Base-by-base conservation (phyloP, 345 rosid genomes). In the Boechera stricta region DNA sequence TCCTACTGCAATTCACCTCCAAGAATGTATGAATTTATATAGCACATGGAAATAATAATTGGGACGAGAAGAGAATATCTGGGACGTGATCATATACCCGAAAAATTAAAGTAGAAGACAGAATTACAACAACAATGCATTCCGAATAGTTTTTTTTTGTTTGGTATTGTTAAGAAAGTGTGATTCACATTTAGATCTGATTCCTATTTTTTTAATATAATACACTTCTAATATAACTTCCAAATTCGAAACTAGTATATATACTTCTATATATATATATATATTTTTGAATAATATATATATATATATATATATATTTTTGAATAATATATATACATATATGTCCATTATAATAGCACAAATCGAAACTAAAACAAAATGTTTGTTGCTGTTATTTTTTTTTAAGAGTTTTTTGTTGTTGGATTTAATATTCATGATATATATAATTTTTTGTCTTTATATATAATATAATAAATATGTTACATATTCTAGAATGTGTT, bases 81-180 rank as follows among this genome's bases (percentile, higher is more conserved):
- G 5, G 75, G 38, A 60, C 36, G 29, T 9, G 33, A 28, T 28
- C 36, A 55, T 41, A 29, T 54, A 13, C 57, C 53, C 32, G 16
- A 56, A 42, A 58, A 35, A 5, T 49, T 21, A 24, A 26, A 61
- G 29, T 28, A 60, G 13, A 33, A 59, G n/a, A 59, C 67, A 3
- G 2, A 61, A 59, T 3, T 35, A 53, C 6, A 16, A 38, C 48
- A 71, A 3, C 48, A 48, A 6, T 60, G 75, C 12, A 71, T 35
- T 59, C 11, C 67, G 18, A 21, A 48, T 45, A 36, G n/a, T 59
- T 45, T 58, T 28, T 42, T 41, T 47, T 55, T 11, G 55, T 29
- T 28, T 16, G 6, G 32, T 57, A 24, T 67, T 7, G 49, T 64
- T 67, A 67, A 49, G 35, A 67, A 67, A 35, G 33, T 52, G 61